phyloP scores from a whole-genome alignment of 2,329 filamentous ascomycete species.

The Trichothecium roseum region DNA sequence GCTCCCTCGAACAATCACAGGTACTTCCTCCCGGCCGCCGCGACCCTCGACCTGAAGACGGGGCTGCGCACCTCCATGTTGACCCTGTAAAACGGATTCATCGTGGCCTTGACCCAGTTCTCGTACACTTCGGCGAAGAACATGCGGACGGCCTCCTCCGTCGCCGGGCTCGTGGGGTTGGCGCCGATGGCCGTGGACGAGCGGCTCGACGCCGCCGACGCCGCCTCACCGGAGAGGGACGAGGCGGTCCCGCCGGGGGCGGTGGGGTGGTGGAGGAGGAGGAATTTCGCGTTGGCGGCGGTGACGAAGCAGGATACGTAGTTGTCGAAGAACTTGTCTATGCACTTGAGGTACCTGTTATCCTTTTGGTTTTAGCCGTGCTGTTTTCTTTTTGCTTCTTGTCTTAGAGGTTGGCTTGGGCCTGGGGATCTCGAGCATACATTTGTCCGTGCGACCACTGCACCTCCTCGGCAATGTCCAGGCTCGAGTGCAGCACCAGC shows the following conservation, averaged over 20 bases:
- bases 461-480: constrained; percentile 92
- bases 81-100: constrained; percentile 89
- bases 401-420: too few relatives aligned
- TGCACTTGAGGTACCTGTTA: constrained; percentile 81
- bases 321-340: constrained; percentile 94
- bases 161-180: constrained; percentile 81
- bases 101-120: constrained; percentile 90
- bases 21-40: constrained; percentile 86
- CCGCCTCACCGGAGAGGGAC: too few relatives aligned
- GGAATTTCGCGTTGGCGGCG: constrained; percentile 83
- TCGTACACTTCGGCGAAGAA: constrained; percentile 97
- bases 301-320: constrained; percentile 94
- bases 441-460: constrained; percentile 85
- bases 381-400: constrained; percentile 1
- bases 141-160: constrained; percentile 88
- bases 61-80: constrained; percentile 81
- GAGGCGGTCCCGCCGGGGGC: constrained; percentile 27
- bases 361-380: neutral
- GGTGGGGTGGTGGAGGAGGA: constrained; percentile 79
- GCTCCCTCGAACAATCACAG: too few relatives aligned
- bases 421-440: too few relatives aligned
- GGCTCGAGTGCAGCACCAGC: constrained; percentile 87
- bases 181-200: constrained; percentile 61
- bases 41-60: constrained; percentile 72
- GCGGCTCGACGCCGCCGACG: neutral